Base-by-base conservation (phyloP, 2,329 filamentous ascomycete genomes). In the Arthroderma uncinatum region DNA sequence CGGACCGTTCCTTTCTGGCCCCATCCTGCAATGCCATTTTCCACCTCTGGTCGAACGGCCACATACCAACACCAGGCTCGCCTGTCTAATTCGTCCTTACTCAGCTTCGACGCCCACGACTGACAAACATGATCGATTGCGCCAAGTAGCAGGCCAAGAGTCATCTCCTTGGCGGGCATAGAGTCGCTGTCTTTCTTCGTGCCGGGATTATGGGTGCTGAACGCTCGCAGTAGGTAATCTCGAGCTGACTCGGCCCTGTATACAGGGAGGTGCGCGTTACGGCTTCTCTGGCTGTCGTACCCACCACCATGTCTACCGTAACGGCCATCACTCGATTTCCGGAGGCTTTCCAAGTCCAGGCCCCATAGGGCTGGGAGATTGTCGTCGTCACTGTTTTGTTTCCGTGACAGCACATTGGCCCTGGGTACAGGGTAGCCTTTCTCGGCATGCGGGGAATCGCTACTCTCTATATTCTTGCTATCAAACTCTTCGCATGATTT, bases 21-120 rank as follows among this genome's bases (percentile, higher is more conserved):
- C 89, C 89, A 95, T 1, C 90, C 89, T 19, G 82, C 81, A 52
- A 82, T 81, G 0, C 89, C 90, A 57, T 78, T 73, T 58, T 87
- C 83, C 1, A 95, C 86, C 19, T 88, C 84, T 0, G 89, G 89
- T 61, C 90, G 77, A 19, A 91, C 82, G 21, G 80, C 78, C 1
- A 86, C 76, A 70, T 95, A 95, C 89, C 89, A 95, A 23, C 75
- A 75, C 87, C 89, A 94, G 16, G 88, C 87, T 59, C 83, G 80
- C 60, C 79, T 78, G 67, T 95, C 87, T 55, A 95, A 74, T 64
- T 95, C 87, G 14, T 79, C 76, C 2, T 73, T 72, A 25, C 71
- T 77, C 34, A 94, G 68, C 30, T 82, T 78, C n/a, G 75, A 71
- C 0, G 79, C 77, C 90, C 89, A 95, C 60, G 87, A 92, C 50